These are phyloP conservation scores for Berkeleyomyces rouxiae DNA, from an alignment of 2,329 filamentous ascomycete species.

Conservation along the genomic window DNA sequence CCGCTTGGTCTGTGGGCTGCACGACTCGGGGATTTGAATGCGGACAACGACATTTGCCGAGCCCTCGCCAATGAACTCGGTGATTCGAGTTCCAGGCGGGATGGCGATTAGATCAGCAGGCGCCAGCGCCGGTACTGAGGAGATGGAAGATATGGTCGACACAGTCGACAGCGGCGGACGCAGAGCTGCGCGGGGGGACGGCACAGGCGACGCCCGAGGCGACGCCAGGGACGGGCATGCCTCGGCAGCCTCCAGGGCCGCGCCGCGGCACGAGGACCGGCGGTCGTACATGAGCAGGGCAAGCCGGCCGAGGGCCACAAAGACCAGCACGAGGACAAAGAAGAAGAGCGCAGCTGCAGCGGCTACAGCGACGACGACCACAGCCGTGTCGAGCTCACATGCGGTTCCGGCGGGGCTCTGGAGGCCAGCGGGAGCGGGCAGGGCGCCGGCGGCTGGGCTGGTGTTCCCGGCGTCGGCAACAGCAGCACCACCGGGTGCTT, in stretches of 20 bases:
- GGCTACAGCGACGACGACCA: background rate
- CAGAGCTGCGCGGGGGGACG: background rate
- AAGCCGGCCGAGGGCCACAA: background rate
- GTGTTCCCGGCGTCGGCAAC: background rate
- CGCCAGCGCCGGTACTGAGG: background rate
- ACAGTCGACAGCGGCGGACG: background rate
- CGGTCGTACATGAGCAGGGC: background rate
- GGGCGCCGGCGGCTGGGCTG: background rate
- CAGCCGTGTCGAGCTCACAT: background rate
- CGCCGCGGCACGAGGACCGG: too few relatives aligned
- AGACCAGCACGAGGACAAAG: background rate
- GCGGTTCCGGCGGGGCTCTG: background rate
- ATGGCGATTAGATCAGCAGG: background rate
- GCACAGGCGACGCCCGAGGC: background rate
- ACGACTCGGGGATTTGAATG: conserved; percentile 28
- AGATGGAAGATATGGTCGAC: background rate
- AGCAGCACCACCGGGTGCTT: background rate
- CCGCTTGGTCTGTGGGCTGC: conserved; percentile 17
- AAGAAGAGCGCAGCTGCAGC: background rate
- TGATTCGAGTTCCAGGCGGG: conserved; percentile 11
- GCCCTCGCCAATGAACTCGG: conserved; percentile 43
- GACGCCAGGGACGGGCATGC: background rate
- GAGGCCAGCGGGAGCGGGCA: background rate
- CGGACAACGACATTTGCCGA: conserved; percentile 63
- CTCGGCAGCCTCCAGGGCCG: too few relatives aligned